phyloP scores from a whole-genome alignment of 208 protist species.

The Trypanosoma grayi region DNA sequence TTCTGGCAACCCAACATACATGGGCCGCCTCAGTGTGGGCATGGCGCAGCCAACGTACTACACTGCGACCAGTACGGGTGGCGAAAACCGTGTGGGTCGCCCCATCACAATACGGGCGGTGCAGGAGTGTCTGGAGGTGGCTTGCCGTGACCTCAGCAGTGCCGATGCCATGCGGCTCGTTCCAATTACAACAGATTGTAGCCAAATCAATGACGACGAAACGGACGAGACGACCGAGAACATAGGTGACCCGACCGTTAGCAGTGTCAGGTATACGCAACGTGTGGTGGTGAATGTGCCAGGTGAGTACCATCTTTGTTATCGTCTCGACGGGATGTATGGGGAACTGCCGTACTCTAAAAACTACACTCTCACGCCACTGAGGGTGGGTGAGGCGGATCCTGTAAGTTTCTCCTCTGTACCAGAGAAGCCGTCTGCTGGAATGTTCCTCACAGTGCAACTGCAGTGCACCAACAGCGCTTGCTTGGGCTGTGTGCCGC shows the following conservation, averaged over 20 bases:
- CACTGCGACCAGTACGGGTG: constrained; percentile 40
- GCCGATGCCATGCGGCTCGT: constrained; percentile 57
- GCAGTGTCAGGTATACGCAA: constrained; percentile 34
- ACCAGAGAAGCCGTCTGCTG: constrained; percentile 51
- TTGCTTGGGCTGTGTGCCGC: constrained; percentile 53
- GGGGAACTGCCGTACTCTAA: constrained; percentile 52
- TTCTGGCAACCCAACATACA: constrained; percentile 43
- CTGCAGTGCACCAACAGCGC: constrained; percentile 35
- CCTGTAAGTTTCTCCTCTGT: constrained; percentile 36
- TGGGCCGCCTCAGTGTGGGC: constrained; percentile 58
- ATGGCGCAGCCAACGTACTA: constrained; percentile 88
- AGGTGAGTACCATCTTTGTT: constrained; percentile 86
- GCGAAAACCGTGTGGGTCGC: constrained; percentile 45
- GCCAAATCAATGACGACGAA: constrained; percentile 7
- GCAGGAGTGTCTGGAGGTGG: constrained; percentile 39
- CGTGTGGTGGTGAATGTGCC: constrained; percentile 52
- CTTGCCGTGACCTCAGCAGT: constrained; percentile 37
- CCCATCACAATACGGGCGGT: constrained; percentile 58
- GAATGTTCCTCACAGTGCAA: constrained; percentile 64
- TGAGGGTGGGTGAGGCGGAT: constrained; percentile 45
- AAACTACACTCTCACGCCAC: constrained; percentile 20
- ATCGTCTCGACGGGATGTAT: constrained; percentile 39
- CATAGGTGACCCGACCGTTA: constrained; percentile 35
- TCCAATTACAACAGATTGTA: constrained; percentile 16
- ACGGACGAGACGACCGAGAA: constrained; percentile 22